phyloP scores from a whole-genome alignment of 2,329 filamentous ascomycete species.

The Hypoxylon sp. region DNA sequence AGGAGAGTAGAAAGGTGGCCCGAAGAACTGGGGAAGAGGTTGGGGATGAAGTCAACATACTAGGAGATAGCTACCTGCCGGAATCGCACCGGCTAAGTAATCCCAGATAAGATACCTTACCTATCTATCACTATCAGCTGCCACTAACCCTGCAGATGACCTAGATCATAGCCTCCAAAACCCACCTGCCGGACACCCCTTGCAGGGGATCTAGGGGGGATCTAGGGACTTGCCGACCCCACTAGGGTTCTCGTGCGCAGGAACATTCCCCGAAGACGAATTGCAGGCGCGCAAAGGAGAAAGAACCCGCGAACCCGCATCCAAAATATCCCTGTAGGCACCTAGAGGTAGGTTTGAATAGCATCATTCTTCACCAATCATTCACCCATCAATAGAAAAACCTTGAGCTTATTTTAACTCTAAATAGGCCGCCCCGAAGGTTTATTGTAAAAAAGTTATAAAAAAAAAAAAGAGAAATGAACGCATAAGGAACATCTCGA shows the following conservation, averaged over 20 bases:
- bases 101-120: constrained; percentile 41
- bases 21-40: constrained; percentile 24
- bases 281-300: background rate
- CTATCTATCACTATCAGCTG: constrained; percentile 33
- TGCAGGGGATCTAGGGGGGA: constrained; percentile 14
- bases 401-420: background rate
- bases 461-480: background rate
- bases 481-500: background rate
- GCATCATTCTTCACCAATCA: background rate
- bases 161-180: constrained; percentile 13
- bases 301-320: background rate
- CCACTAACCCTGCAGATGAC: constrained; percentile 32
- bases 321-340: background rate
- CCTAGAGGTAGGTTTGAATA: background rate
- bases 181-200: constrained; percentile 3
- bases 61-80: constrained; percentile 13
- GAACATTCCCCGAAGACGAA: background rate
- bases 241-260: constrained; percentile 3
- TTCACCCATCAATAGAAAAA: background rate
- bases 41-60: constrained; percentile 28
- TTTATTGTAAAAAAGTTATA: background rate
- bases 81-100: constrained; percentile 22
- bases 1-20: constrained; percentile 3
- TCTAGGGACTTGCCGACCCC: constrained; percentile 4
- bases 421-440: background rate